Evolutionary conservation across 192 early-diverging fungal species (phyloP), one percentile per base, ranked within the genome.

Genomic region (Linnemannia exigua): DNA sequence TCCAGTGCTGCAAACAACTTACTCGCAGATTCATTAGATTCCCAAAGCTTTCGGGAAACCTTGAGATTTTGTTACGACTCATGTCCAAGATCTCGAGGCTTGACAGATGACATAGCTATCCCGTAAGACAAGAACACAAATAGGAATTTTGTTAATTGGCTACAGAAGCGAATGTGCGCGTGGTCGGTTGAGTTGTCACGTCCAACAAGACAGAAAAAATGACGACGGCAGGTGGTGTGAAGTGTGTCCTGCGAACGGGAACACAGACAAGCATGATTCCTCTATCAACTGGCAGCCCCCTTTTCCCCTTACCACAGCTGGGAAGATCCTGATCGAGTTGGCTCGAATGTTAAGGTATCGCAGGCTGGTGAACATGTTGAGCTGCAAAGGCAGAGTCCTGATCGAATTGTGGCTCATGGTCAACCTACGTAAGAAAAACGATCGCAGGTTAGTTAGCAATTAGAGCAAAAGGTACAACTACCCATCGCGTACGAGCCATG

Each of bases 61-160:
- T 82, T 5, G 79, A 58, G 38, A 89, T 89, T 68, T 78, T 87
- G 76, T 89, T 89, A 70, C 82, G 84, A 47, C 88, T 89, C 72
- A 89, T 83, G 61, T 89, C 88, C 46, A 89, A 51, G 25, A 89
- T 87, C 63, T 89, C 84, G 19, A 89, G 74, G 58, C 76, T 87
- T 54, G 78, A 67, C 52, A 89, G 74, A 17, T 76, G 76, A 78
- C 88, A 89, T 11, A 89, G 63, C 88, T 89, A 81, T 48, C 36
- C 33, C 7, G n/a, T 38, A 19, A 36, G n/a, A 15, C 44, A 25
- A 47, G 54, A 22, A n/a, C 11, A 46, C 15, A 63, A 63, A 63
- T 28, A 63, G 12, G 12, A 12, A 16, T 0, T 63, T 15, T 4
- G 58, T 63, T 28, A 31, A 0, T 9, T 31, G 28, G 31, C 28